Base-by-base conservation (phyloP, 176 grass and related monocot species). In the Ananas comosus region DNA sequence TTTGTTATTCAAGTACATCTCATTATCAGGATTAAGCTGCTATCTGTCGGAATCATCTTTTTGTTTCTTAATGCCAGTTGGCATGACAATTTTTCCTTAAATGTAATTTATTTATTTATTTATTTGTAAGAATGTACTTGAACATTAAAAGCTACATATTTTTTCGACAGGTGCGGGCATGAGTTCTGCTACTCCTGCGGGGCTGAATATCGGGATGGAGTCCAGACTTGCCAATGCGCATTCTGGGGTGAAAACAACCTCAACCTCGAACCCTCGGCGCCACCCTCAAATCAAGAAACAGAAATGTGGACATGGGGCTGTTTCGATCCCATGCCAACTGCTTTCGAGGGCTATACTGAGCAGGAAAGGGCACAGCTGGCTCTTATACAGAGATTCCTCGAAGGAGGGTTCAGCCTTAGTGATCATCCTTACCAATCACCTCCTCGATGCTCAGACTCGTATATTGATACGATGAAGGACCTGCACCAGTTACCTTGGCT, bases 401-500 rank as follows among this genome's bases (percentile, higher is more conserved):
- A 85, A 0, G 95, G 87, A 3, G 95, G 95, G 10, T 94, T 99
- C 76, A 88, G 80, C 80, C 69, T 91, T 33, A 82, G 87, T 3
- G 95, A 97, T 24, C 87, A 85, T 61, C 89, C 85, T 6, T 84
- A 82, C 64, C 95, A 93, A 5, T 78, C 86, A 1, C 90, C 84
- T 4, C 89, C 89, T 16, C 82, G 78, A 58, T 94, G 95, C 17
- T 76, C 90, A 0, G 90, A 99, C 63, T 84, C 95, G 0, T 91
- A 94, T 24, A 68, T 93, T 0, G 95, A 99, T 67, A 88, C 90
- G 51, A 94, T 99, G 85, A 99, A 91, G 83, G 95, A 99, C 67
- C 89, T 99, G 67, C 95, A 93, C 75, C 95, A 99, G 82, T 78
- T 99, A 16, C 95, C 95, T 7, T 99, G 95, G 95, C 95, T 99